A percentile compares a stretch with the other conserved stretches of the same genome.
These are phyloP conservation scores for Helotiales sp. DNA, from an alignment of 2,329 filamentous ascomycete genomes.

Conservation along the genomic window DNA sequence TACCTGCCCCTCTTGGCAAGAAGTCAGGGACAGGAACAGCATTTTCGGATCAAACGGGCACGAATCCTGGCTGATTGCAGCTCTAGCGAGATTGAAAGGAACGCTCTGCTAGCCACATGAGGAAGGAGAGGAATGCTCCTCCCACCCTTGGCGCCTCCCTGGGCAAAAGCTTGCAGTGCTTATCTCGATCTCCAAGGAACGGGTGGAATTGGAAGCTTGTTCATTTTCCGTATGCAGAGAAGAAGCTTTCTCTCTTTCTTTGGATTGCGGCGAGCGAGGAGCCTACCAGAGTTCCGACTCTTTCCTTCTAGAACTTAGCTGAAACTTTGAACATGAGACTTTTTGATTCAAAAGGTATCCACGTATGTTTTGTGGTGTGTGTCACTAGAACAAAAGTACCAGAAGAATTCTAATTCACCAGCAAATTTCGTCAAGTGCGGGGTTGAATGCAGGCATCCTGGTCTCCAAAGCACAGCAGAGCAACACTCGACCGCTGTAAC, in stretches of 20 bases:
- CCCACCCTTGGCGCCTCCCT: background rate
- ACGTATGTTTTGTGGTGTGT: background rate
- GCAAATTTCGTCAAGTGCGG: background rate
- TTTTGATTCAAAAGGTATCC: background rate
- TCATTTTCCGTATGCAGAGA: background rate
- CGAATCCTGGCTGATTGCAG: background rate
- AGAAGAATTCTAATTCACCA: background rate
- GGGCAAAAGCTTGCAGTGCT: background rate
- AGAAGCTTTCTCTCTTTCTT: background rate
- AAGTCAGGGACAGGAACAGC: background rate
- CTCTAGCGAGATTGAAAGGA: background rate
- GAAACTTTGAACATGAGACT: background rate
- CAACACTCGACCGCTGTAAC: background rate
- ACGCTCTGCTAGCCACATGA: background rate
- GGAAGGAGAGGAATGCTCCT: background rate
- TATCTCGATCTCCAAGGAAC: background rate
- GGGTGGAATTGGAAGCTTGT: background rate
- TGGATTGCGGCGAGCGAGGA: background rate
- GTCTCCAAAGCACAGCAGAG: background rate
- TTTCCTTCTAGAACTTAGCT: background rate
- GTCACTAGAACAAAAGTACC: background rate
- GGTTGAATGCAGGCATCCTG: background rate
- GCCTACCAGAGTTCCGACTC: background rate
- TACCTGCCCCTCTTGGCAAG: slow-evolving; percentile 2
- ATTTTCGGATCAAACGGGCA: background rate